Evolutionary conservation across 306 rosid species (phyloP).

Genomic region (Lupinus albus): DNA sequence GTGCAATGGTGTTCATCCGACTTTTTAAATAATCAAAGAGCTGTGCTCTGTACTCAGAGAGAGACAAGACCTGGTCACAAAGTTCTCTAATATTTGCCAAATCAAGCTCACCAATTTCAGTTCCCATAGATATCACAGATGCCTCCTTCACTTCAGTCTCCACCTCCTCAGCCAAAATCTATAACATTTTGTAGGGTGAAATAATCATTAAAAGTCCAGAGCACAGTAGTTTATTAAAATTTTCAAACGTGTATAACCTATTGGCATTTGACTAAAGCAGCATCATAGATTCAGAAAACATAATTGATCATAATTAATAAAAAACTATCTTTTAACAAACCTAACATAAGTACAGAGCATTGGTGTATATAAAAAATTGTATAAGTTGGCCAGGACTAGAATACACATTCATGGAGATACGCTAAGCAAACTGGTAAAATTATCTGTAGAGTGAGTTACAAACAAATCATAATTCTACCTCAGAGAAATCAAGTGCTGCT

Average conservation of each 20-base stretch:
- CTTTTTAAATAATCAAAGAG: conserved; percentile 83
- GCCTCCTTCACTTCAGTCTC: conserved; percentile 86
- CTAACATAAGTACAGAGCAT: background rate
- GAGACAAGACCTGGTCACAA: conserved; percentile 93
- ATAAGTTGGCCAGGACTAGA: background rate
- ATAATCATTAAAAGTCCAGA: background rate
- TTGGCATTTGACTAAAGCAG: no score
- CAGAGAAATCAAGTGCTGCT: conserved; percentile 85
- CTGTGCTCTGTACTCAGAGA: conserved; percentile 86
- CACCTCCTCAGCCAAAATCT: conserved; percentile 81
- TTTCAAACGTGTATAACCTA: no score
- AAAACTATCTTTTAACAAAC: background rate
- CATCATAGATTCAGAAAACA: no score
- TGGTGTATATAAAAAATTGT: background rate
- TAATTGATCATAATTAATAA: background rate
- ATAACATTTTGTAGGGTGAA: background rate
- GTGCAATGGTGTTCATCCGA: conserved; percentile 92
- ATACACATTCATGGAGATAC: background rate
- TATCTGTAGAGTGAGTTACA: background rate
- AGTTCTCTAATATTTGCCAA: conserved; percentile 74
- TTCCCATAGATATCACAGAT: conserved; percentile 92
- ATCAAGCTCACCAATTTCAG: conserved; percentile 94
- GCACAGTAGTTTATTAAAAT: background rate
- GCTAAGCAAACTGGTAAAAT: background rate
- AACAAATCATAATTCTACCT: conserved; percentile 49